Evolutionary conservation across 2,329 filamentous ascomycete genomes (phyloP).

Genomic region (Aaosphaeria arxii): DNA sequence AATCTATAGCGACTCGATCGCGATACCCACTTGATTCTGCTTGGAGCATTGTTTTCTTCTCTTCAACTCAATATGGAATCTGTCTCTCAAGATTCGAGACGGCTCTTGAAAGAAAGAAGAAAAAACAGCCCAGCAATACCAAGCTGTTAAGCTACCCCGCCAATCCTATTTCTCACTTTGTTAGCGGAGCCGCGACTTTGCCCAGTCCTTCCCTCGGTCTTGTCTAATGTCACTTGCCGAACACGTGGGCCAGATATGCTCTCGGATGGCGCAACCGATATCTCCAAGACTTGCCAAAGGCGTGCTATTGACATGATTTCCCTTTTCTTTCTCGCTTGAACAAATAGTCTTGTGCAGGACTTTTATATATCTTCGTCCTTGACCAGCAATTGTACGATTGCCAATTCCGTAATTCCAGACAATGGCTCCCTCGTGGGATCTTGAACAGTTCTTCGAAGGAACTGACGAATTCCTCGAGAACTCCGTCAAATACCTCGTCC

Average conservation of each 20-base stretch:
- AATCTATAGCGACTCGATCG: too few relatives aligned
- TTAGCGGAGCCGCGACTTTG: background rate
- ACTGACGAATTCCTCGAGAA: background rate
- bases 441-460: background rate
- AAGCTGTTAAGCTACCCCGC: background rate
- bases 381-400: background rate
- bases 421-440: background rate
- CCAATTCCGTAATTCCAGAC: background rate
- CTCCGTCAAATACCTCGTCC: background rate
- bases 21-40: too few relatives aligned
- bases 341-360: background rate
- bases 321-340: too few relatives aligned
- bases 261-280: background rate
- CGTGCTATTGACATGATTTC: too few relatives aligned
- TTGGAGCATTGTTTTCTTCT: too few relatives aligned
- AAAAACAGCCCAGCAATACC: too few relatives aligned
- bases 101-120: too few relatives aligned
- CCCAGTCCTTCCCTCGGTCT: background rate
- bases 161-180: background rate
- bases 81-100: too few relatives aligned
- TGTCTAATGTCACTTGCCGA: background rate
- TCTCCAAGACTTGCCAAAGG: too few relatives aligned
- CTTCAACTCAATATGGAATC: too few relatives aligned
- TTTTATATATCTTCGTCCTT: background rate
- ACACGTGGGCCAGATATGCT: background rate